Percentiles rank a stretch among this genome's conserved stretches.
These are phyloP conservation scores for Pichia sporocuriosa DNA, from an alignment of 805 yeast genomes.

Conservation along the genomic window DNA sequence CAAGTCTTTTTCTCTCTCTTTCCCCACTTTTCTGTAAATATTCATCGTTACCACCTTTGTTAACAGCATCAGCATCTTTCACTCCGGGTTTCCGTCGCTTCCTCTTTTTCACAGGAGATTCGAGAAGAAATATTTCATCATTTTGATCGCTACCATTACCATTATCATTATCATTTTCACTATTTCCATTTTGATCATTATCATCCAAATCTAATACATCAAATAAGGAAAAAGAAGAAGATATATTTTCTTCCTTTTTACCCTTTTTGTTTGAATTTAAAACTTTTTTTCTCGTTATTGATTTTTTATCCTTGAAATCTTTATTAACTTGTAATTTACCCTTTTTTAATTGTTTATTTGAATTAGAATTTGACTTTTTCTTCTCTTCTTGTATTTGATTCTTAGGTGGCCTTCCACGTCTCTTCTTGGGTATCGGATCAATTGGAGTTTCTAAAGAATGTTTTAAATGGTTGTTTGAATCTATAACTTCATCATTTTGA, in stretches of 20 bases:
- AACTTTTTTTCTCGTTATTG: background rate
- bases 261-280: background rate
- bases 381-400: too few relatives aligned
- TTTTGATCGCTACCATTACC: background rate
- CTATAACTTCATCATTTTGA: too few relatives aligned
- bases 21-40: too few relatives aligned
- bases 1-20: background rate
- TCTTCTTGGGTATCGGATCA: too few relatives aligned
- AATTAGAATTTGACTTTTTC: too few relatives aligned
- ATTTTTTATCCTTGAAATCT: too few relatives aligned
- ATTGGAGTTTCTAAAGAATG: too few relatives aligned
- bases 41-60: background rate
- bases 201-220: conserved; percentile 13
- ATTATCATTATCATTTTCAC: background rate
- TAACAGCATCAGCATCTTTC: background rate
- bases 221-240: conserved; percentile 8
- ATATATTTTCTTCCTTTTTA: background rate
- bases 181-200: background rate
- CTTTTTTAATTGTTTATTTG: background rate
- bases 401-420: too few relatives aligned
- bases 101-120: conserved; percentile 10
- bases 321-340: too few relatives aligned
- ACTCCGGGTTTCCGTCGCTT: background rate
- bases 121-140: conserved; percentile 11
- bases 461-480: too few relatives aligned